Evolutionary conservation across 2,329 filamentous ascomycete species (phyloP), one percentile per base, ranked within the genome.

Genomic region (Stagonosporopsis vannaccii): DNA sequence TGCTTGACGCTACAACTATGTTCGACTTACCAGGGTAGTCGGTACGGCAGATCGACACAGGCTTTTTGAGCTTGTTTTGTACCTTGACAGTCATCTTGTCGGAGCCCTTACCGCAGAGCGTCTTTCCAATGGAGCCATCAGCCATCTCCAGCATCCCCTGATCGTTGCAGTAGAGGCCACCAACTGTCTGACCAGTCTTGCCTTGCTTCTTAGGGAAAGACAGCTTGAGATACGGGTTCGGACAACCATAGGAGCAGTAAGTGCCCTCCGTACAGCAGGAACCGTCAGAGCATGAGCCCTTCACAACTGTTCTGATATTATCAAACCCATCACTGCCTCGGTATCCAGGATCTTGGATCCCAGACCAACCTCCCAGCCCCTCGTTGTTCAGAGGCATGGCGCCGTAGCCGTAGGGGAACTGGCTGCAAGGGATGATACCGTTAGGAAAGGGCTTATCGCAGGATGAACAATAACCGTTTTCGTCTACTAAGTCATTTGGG

Each of bases 231-330:
- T 95, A 96, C 41, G 94, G 94, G 25, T 87, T 79, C n/a, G 91
- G 90, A 82, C 95, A 99, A 53, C 91, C 88, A 72, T 98, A 98
- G 2, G 93, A 96, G 83, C 94, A 97, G 83, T 93, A 92, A 56
- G 82, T 79, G 44, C 87, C 88, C 22, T 65, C 56, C 7, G 60
- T 65, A 79, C 91, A 94, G 58, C 77, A 77, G 15, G 85, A 78
- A 15, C 88, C 90, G 17, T 79, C 73, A 8, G 59, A 52, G 56
- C 78, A 79, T 42, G 87, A 77, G 23, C 84, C 86, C 36, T 87
- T 87, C 47, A 85, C 81, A 59, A 93, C 91, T 58, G 85, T 84
- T 73, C 79, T 81, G 71, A 96, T 89, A 45, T 83, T 70, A 13
- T 80, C 70, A 42, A 81, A 80, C 74, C 78, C 77, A 43, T 70